phyloP scores from a whole-genome alignment of 2,329 filamentous ascomycete genomes.

The Penicillium vulpinum region DNA sequence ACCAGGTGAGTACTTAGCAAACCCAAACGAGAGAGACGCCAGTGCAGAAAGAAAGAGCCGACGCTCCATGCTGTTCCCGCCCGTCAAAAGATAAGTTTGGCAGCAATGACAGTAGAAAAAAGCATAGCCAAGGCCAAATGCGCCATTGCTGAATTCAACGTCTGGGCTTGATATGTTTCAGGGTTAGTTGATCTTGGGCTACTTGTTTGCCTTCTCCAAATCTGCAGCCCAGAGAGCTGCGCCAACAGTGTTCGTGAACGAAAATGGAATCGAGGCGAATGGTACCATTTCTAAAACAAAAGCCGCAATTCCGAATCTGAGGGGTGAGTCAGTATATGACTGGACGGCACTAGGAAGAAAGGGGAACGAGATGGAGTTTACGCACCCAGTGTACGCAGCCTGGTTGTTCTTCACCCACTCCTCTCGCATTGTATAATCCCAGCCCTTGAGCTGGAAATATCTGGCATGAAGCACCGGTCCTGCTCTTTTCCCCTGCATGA shows the following conservation, averaged over 20 bases:
- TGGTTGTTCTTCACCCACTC: conserved; percentile 69
- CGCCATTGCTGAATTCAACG: too few relatives aligned
- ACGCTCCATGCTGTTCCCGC: too few relatives aligned
- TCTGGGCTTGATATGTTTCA: not conserved
- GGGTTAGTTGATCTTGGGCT: not conserved
- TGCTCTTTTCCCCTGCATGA: conserved; percentile 65
- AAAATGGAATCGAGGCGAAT: conserved; percentile 76
- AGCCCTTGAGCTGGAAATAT: conserved; percentile 91
- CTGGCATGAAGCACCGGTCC: conserved; percentile 59
- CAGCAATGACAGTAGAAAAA: too few relatives aligned
- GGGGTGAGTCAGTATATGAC: conserved; percentile 23
- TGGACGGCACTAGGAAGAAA: conserved; percentile 4
- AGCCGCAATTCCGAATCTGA: conserved; percentile 69
- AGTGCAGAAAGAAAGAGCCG: too few relatives aligned
- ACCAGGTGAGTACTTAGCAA: too few relatives aligned
- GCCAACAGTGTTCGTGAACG: conserved; percentile 88
- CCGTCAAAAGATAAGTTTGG: too few relatives aligned
- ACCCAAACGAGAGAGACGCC: too few relatives aligned
- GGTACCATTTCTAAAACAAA: conserved; percentile 84
- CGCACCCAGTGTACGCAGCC: conserved; percentile 79
- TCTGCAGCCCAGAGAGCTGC: conserved; percentile 94
- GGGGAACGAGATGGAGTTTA: conserved; percentile 19
- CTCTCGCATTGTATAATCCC: conserved; percentile 64
- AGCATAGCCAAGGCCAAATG: too few relatives aligned
- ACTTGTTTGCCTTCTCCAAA: conserved; percentile 59